phyloP scores from a whole-genome alignment of 192 early-diverging fungal species.

The Paraglomus occultum region DNA sequence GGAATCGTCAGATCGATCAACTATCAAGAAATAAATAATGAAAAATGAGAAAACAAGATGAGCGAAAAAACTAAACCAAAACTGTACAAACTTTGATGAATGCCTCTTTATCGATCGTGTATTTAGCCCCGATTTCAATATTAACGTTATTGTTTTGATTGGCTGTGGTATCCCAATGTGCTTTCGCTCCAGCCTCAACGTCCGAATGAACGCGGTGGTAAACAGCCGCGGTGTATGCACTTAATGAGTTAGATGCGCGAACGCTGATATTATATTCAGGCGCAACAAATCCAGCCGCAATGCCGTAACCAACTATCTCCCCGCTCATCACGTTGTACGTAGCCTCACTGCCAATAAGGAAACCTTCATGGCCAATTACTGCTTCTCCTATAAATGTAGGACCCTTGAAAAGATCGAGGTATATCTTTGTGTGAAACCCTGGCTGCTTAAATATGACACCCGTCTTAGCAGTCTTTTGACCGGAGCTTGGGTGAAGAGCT shows the following conservation, averaged over 20 bases:
- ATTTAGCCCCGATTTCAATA: constrained; percentile 94
- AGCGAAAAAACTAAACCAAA: too few relatives aligned
- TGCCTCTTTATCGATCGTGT: constrained; percentile 82
- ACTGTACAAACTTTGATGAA: constrained; percentile 64
- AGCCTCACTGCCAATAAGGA: constrained; percentile 89
- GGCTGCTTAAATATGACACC: constrained; percentile 96
- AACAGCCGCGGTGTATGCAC: constrained; percentile 89
- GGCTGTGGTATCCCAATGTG: constrained; percentile 81
- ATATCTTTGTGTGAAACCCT: constrained; percentile 83
- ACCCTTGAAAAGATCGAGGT: constrained; percentile 93
- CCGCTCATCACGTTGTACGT: constrained; percentile 92
- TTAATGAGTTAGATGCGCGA: constrained; percentile 88
- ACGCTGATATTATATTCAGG: constrained; percentile 88
- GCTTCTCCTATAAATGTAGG: constrained; percentile 87
- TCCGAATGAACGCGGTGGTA: constrained; percentile 92
- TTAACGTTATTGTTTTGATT: constrained; percentile 65
- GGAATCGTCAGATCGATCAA: too few relatives aligned
- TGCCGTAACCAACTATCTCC: constrained; percentile 81
- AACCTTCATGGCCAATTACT: constrained; percentile 86
- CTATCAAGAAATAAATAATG: too few relatives aligned
- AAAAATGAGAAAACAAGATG: too few relatives aligned
- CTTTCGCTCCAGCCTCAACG: constrained; percentile 94
- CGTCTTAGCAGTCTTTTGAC: constrained; percentile 75
- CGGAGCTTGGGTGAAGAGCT: constrained; percentile 81
- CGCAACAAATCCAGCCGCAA: constrained; percentile 81